Evolutionary conservation across 768 basidiomycete species (phyloP).

Genomic region (Pleurotus tuber-regium): DNA sequence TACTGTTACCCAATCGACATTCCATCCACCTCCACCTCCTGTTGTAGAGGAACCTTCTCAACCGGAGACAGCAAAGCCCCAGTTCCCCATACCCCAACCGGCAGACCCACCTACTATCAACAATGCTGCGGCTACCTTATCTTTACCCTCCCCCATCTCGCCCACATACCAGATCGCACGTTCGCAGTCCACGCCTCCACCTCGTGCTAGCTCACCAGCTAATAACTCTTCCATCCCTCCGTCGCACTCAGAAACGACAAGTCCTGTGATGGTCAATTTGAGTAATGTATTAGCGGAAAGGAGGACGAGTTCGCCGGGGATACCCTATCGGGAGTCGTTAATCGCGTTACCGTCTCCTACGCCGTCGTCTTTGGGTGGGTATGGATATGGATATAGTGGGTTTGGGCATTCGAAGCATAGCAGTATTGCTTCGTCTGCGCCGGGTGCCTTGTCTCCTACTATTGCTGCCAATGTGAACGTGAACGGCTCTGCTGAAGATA

Average conservation of each 20-base stretch:
- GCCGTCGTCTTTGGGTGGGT: constrained; percentile 12
- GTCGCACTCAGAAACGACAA: constrained; percentile 23
- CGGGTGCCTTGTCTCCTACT: constrained; percentile 13
- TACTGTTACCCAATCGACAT: constrained; percentile 20
- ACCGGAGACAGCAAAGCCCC: neutral
- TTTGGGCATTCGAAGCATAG: constrained; percentile 37
- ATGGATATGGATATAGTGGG: neutral
- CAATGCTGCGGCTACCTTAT: constrained; percentile 1
- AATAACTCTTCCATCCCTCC: constrained; percentile 27
- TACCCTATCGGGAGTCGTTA: constrained; percentile 27
- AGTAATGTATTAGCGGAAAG: constrained; percentile 1
- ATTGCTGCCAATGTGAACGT: constrained; percentile 11
- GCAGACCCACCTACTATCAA: too few species aligned
- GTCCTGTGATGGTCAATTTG: constrained; percentile 6
- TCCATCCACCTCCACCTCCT: constrained; percentile 15
- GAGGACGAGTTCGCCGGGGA: constrained; percentile 6
- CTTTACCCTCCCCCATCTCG: constrained; percentile 7
- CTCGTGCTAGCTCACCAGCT: constrained; percentile 24
- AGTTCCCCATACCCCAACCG: too few species aligned
- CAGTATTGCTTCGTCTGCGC: constrained; percentile 31
- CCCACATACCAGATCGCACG: constrained; percentile 11
- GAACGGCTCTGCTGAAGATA: constrained; percentile 18
- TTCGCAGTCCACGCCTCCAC: constrained; percentile 15
- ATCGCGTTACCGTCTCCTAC: constrained; percentile 24
- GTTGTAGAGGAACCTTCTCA: constrained; percentile 10